phyloP scores from a whole-genome alignment of 1,139 yeast genomes.

The Wickerhamomyces sp. region DNA sequence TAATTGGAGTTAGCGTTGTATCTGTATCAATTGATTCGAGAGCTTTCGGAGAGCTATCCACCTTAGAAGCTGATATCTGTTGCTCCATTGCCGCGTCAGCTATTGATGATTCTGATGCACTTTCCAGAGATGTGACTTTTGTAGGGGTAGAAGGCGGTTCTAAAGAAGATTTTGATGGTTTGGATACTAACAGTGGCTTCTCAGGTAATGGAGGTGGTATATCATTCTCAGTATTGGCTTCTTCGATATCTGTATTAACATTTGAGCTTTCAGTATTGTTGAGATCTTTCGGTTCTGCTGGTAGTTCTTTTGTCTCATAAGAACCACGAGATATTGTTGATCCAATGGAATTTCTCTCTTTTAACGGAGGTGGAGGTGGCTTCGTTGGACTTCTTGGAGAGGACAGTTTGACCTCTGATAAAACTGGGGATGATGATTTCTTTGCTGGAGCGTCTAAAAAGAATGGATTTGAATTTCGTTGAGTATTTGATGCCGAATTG shows the following conservation, averaged over 20 bases:
- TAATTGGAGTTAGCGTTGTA: not conserved
- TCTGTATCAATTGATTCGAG: not conserved
- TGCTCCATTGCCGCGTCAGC: no score
- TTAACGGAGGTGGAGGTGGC: not conserved
- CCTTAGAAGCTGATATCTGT: no score
- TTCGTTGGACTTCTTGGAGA: not conserved
- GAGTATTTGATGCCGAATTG: not conserved
- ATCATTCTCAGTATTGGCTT: not conserved
- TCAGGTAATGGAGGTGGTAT: not conserved
- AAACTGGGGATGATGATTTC: not conserved
- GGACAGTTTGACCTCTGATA: not conserved
- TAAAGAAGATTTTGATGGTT: not conserved
- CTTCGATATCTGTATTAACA: not conserved
- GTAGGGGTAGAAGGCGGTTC: not conserved
- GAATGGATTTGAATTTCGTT: not conserved
- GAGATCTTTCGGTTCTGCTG: no score
- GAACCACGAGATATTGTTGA: no score
- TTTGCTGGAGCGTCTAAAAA: conserved; percentile 1
- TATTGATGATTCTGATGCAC: conserved; percentile 5
- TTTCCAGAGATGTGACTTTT: not conserved
- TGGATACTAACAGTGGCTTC: not conserved
- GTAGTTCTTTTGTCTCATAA: no score
- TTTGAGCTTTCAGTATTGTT: no score
- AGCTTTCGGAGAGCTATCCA: no score
- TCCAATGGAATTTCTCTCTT: no score